A percentile compares a stretch with the other conserved stretches of the same genome.
Conservation (phyloP, 2,329 filamentous ascomycete genomes). For the Colletotrichum trifolii region DNA sequence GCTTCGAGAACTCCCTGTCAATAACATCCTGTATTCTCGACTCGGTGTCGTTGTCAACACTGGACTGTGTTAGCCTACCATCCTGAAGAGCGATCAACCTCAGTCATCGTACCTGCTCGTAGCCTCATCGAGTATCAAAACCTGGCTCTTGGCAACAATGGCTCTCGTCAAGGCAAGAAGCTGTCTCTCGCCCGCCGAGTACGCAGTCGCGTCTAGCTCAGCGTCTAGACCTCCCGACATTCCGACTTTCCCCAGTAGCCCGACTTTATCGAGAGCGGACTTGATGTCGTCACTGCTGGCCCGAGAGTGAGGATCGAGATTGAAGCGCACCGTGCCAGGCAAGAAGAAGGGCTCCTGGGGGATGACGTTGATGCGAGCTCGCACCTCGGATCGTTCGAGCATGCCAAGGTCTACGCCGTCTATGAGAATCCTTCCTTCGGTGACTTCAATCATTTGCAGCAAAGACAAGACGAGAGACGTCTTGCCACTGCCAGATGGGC, state of each 20-base stretch:
- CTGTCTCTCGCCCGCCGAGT: constrained; percentile 59
- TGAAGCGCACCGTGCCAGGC: constrained; percentile 58
- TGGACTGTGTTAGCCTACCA: background rate
- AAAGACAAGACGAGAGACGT: constrained; percentile 53
- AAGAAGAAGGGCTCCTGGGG: constrained; percentile 65
- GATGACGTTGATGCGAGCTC: constrained; percentile 52
- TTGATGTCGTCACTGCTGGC: constrained; percentile 55
- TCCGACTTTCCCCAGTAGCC: constrained; percentile 54
- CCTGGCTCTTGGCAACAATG: constrained; percentile 46
- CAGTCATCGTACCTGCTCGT: constrained; percentile 17
- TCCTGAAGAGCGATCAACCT: background rate
- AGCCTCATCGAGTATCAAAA: constrained; percentile 20
- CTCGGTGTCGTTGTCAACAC: constrained; percentile 17
- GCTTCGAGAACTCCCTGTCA: constrained; percentile 11
- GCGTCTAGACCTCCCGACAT: constrained; percentile 50
- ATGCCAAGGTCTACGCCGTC: constrained; percentile 53
- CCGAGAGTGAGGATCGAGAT: constrained; percentile 56
- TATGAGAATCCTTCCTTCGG: constrained; percentile 53
- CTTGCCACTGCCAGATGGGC: constrained; percentile 48
- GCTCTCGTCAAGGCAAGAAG: constrained; percentile 60
- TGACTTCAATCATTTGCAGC: constrained; percentile 60
- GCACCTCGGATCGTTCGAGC: constrained; percentile 39
- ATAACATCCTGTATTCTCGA: constrained; percentile 10
- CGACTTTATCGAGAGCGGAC: constrained; percentile 57
- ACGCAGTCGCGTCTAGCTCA: constrained; percentile 44